Base-by-base conservation (phyloP, 1,139 yeast species). In the Blastobotrys buckinghamii region DNA sequence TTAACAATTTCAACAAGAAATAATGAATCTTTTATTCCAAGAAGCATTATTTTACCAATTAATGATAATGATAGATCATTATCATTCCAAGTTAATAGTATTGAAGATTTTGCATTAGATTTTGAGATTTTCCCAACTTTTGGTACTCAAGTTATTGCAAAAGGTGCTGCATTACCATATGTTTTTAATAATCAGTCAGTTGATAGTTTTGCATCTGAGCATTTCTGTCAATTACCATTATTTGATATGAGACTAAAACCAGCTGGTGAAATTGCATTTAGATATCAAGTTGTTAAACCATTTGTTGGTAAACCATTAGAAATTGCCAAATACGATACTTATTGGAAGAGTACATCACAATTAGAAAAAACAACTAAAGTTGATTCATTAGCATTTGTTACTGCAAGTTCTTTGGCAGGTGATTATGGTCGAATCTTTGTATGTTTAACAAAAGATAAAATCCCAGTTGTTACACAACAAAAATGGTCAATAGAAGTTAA, bases 111-210 rank as follows among this genome's bases (percentile, higher is more conserved):
- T 62, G 73, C 83, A 22, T 79, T 92, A 52, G 96, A 89, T 62
- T 86, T 92, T 64, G 98, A 92, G 64, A 77, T 92, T 16, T 90
- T 84, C 66, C 97, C 98, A 1, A 86, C 92, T 15, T 92, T 88
- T 69, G 98, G 98, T 30, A 89, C 97, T 0, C 77, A 95, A 53
- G 71, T 90, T 49, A 83, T 92, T 49, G 97, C 97, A 3, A 90
- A 90, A 61, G 79, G 97, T 0, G 82, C 95, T 0, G 92, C 89
- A 0, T 71, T 85, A 47, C 70, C 82, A 0, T 65, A 75, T 69
- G 57, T 82, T 57, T 75, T 83, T 72, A 50, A 45, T 30, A 26
- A 32, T 16, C 37, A 34, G 35, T 15, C 29, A 2, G 57, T 70
- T 54, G 42, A 56, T 57, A 38, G 62, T 60, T 42, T 65, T 61